Conservation (phyloP, 768 basidiomycete genomes). For the Collybiopsis confluens region DNA sequence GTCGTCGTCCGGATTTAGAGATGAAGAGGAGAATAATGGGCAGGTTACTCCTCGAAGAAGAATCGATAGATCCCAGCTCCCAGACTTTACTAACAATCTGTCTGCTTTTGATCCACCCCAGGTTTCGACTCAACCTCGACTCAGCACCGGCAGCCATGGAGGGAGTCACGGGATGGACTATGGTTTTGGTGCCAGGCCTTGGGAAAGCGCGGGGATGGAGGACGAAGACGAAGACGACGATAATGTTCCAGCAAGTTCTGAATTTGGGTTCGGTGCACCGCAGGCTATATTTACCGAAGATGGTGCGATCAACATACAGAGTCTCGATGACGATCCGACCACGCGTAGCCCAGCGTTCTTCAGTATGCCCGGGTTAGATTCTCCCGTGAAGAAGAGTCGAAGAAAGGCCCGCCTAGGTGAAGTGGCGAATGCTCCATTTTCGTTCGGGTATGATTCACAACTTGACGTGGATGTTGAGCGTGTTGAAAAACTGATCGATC, state of each 20-base stretch:
- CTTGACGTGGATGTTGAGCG: not conserved
- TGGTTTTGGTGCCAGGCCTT: not conserved
- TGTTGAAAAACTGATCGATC: not conserved
- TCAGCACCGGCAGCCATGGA: not conserved
- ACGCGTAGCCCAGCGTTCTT: not conserved
- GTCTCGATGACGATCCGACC: constrained; percentile 1
- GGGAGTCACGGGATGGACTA: not conserved
- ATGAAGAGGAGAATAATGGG: not conserved
- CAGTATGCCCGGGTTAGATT: not conserved
- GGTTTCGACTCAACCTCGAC: constrained; percentile 1
- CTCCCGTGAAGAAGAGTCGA: not conserved
- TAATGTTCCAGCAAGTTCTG: not conserved
- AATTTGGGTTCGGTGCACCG: not conserved
- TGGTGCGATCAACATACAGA: constrained; percentile 2
- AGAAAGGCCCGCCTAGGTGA: not conserved
- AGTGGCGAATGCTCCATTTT: not conserved
- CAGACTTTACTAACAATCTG: not conserved
- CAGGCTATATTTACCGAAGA: not conserved
- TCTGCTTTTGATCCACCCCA: not conserved
- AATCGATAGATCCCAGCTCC: not conserved
- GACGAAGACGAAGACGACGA: not conserved
- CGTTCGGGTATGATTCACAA: constrained; percentile 2
- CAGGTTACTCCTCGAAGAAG: not conserved
- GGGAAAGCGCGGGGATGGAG: not conserved
- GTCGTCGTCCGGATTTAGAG: not conserved